phyloP scores from a whole-genome alignment of 23 red algal species.

The Chondrus crispus region DNA sequence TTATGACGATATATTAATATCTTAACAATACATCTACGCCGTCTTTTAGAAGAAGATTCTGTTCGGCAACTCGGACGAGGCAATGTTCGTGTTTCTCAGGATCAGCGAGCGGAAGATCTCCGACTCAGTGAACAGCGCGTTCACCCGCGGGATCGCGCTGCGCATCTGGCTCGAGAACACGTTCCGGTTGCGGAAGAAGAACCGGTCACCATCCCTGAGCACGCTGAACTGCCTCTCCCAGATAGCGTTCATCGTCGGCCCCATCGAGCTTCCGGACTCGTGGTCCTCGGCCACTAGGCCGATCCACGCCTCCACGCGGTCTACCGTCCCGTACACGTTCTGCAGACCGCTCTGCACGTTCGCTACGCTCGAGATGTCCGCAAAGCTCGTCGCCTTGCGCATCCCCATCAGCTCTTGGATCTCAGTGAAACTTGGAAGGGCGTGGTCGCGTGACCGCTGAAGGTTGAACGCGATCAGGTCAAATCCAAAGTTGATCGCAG shows the following conservation, averaged over 20 bases:
- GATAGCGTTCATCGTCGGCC: constrained; percentile 1
- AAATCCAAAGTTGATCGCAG: background rate
- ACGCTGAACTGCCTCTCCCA: constrained; percentile 12
- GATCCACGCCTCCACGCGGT: constrained; percentile 27
- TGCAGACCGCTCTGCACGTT: background rate
- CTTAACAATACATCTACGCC: too few relatives aligned
- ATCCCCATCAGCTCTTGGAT: background rate
- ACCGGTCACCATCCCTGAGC: constrained; percentile 58
- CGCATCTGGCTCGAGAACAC: too few relatives aligned
- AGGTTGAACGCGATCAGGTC: constrained; percentile 20
- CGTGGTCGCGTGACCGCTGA: constrained; percentile 41
- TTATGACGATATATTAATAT: too few relatives aligned
- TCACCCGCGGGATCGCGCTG: too few relatives aligned
- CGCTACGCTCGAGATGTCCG: background rate
- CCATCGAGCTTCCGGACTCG: constrained; percentile 12
- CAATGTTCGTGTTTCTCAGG: background rate
- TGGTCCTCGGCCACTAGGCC: constrained; percentile 43
- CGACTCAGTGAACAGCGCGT: too few relatives aligned
- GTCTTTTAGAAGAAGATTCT: too few relatives aligned
- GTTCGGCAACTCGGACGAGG: background rate
- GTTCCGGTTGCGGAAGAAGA: constrained; percentile 32
- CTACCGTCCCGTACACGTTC: constrained; percentile 6
- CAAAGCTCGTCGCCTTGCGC: too few relatives aligned
- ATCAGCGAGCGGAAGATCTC: background rate
- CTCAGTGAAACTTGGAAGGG: constrained; percentile 1